These are phyloP conservation scores for Hirsutella rhossiliensis DNA, from an alignment of 2,329 filamentous ascomycete species.

Conservation along the genomic window DNA sequence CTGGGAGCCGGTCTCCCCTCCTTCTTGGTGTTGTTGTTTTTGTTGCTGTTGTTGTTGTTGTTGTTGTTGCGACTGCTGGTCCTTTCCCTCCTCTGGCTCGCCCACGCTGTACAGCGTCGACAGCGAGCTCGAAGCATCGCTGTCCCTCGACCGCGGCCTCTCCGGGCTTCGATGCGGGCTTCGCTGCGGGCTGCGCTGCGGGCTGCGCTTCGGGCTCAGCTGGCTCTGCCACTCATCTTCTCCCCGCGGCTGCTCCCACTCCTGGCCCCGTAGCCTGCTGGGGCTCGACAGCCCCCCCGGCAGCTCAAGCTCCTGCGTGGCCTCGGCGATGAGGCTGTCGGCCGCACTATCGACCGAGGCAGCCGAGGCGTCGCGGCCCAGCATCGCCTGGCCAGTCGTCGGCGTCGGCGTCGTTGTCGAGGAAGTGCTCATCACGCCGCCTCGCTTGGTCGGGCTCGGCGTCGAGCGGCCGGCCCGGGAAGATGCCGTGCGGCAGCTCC, in stretches of 20 bases:
- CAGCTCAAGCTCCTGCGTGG: conserved; percentile 21
- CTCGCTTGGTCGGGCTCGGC: conserved; percentile 16
- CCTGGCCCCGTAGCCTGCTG: conserved; percentile 20
- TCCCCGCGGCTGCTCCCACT: conserved; percentile 11
- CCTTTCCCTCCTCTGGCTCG: conserved; percentile 26
- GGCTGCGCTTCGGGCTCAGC: conserved; percentile 4
- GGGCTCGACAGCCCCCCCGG: conserved; percentile 30
- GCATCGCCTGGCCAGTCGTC: not conserved
- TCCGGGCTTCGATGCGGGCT: conserved; percentile 6
- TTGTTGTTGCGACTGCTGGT: not conserved
- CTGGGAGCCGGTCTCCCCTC: not conserved
- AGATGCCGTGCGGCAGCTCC: not conserved
- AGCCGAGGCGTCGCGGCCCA: conserved; percentile 13
- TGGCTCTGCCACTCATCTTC: conserved; percentile 3
- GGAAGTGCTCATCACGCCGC: conserved; percentile 5
- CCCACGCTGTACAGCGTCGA: conserved; percentile 46
- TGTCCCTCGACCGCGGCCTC: conserved; percentile 23
- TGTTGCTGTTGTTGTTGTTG: not conserved
- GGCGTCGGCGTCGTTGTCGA: conserved; percentile 9
- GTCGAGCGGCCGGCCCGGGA: conserved; percentile 8
- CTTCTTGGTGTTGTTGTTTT: not conserved
- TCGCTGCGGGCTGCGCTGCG: conserved; percentile 4
- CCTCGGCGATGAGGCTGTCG: conserved; percentile 28
- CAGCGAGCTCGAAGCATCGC: conserved; percentile 37
- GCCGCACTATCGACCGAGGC: conserved; percentile 22